Evolutionary conservation across 257 asterid genomes (phyloP).

Genomic region (Gynochthodes officinalis): DNA sequence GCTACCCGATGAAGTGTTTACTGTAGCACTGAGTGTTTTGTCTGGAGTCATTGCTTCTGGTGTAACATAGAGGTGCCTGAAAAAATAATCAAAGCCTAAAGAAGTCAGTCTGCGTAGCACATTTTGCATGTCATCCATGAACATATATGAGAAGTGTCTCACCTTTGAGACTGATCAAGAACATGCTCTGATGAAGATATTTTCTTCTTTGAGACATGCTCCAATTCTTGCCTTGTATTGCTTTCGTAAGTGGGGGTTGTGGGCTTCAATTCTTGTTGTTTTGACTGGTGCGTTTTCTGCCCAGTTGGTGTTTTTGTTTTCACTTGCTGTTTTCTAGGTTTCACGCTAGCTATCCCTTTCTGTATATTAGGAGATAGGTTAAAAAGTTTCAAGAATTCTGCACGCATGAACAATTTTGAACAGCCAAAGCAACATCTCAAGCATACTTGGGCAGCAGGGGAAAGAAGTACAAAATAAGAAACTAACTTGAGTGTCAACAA

Average conservation of each 20-base stretch:
- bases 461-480: not conserved
- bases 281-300: conserved; percentile 4
- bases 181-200: conserved; percentile 34
- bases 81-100: conserved; percentile 8
- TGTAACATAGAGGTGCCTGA: conserved; percentile 25
- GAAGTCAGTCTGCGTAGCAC: not conserved
- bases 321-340: conserved; percentile 30
- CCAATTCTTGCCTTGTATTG: conserved; percentile 37
- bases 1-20: conserved; percentile 40
- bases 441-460: not conserved
- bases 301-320: conserved; percentile 34
- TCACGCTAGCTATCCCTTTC: conserved; percentile 28
- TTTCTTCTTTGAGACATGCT: conserved; percentile 40
- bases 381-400: conserved; percentile 6
- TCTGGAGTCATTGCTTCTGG: conserved; percentile 41
- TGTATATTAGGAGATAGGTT: conserved; percentile 24
- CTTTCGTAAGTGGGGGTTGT: conserved; percentile 24
- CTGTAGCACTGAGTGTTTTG: conserved; percentile 47
- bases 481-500: conserved; percentile 42
- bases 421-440: not conserved
- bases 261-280: conserved; percentile 24
- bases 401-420: not conserved
- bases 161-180: conserved; percentile 52
- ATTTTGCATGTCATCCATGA: not conserved
- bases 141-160: conserved; percentile 1